Evolutionary conservation across 225 moss, liverwort and hornwort genomes (phyloP), one percentile per base, ranked within the genome.

Genomic region (Sphagnum contortum): DNA sequence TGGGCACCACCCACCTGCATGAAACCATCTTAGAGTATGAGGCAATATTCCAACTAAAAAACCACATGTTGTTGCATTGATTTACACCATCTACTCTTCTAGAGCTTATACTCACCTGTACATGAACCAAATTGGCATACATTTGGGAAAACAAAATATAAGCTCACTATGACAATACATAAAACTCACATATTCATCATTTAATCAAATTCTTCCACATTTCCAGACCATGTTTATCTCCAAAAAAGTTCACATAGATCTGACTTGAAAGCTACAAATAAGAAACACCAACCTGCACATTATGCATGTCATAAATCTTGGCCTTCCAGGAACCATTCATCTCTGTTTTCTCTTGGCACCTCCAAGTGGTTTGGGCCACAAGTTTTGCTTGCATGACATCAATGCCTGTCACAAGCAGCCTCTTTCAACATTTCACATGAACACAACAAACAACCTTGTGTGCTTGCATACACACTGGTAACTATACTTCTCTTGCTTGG

Each of bases 311-410:
- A 69, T 83, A 92, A 11, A 96, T 90, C 78, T 88, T 96, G 46
- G 90, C 90, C 73, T 96, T 96, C 92, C 90, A 96, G 9, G 83
- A 68, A n/a, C 96, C 96, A 8, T 92, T 92, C 92, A 89, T 92
- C 74, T 96, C 96, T 47, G 95, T 89, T 63, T 92, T 87, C 74
- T 98, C 96, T 70, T 98, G 96, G 47, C 96, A 87, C 80, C 96
- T 98, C 96, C 96, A 98, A 0, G 92, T 87, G 55, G 89, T 82
- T 67, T 93, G 96, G 5, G 90, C 85, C 14, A 98, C 75, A 69
- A 98, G 89, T 77, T 92, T 92, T 2, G 96, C 96, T 71, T 92
- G 90, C 4, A 92, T 98, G 50, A 98, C 92, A 62, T 98, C 92
- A 63, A 98, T 89, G 59, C 96, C 96, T 84, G 73, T 75, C 61